A percentile compares a stretch with the other conserved stretches of the same genome.
Evolutionary conservation across 2,329 filamentous ascomycete species (phyloP).

Genomic region (Diaporthe sp.): DNA sequence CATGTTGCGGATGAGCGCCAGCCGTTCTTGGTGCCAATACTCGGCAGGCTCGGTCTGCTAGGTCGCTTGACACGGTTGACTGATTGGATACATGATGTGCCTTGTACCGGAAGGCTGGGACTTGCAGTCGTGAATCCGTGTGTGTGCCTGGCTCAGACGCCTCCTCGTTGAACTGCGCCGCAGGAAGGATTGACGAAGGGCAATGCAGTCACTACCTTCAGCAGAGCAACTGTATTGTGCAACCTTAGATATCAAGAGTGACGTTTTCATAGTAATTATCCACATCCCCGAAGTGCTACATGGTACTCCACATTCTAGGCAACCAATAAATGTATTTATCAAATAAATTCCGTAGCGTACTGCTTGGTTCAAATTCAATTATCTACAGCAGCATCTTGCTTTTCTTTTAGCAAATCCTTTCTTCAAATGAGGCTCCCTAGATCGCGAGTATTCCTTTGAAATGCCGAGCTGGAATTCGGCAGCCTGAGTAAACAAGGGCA

Average conservation of each 20-base stretch:
- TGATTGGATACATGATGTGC: background rate
- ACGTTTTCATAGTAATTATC: background rate
- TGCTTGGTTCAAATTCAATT: accelerated
- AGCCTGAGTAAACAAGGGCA: background rate
- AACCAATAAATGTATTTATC: too few species aligned
- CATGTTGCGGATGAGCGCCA: background rate
- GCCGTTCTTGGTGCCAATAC: too few species aligned
- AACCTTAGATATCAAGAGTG: background rate
- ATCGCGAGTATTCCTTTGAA: too few species aligned
- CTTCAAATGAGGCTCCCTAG: background rate
- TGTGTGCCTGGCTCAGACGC: background rate
- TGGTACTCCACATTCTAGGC: too few species aligned
- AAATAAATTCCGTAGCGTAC: background rate
- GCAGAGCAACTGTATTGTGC: background rate
- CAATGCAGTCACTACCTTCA: too few species aligned
- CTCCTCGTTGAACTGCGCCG: background rate
- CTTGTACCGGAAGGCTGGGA: background rate
- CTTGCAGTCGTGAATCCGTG: too few species aligned
- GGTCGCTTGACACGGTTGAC: background rate
- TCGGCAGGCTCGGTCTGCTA: background rate
- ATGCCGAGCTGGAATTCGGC: background rate
- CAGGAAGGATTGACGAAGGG: background rate
- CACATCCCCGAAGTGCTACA: background rate
- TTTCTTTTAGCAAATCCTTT: background rate
- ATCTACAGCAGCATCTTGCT: too few species aligned